Conservation (phyloP, 1,139 yeast genomes). For the Blastobotrys buckinghamii region DNA sequence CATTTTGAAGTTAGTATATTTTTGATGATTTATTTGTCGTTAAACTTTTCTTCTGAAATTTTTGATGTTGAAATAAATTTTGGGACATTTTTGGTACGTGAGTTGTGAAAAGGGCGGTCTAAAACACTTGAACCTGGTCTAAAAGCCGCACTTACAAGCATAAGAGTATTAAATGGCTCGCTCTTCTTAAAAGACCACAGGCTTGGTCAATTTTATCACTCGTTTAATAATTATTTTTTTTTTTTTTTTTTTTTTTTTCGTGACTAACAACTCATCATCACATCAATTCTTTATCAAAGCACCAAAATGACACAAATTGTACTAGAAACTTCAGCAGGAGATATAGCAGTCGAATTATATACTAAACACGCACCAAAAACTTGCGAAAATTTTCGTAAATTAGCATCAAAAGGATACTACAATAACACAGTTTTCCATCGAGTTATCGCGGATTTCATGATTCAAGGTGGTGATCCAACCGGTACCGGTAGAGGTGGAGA, state of each 20-base stretch:
- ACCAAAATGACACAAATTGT: constrained; percentile 10
- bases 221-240: too few species aligned
- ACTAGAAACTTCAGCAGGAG: constrained; percentile 24
- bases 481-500: constrained; percentile 34
- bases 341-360: constrained; percentile 29
- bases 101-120: too few species aligned
- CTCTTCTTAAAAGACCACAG: too few species aligned
- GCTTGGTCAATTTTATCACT: too few species aligned
- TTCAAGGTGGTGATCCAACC: constrained; percentile 39
- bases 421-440: constrained; percentile 35
- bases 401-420: constrained; percentile 30
- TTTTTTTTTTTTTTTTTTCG: neutral
- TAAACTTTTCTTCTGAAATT: too few species aligned
- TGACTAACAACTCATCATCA: neutral
- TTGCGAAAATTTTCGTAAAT: constrained; percentile 26
- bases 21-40: too few species aligned
- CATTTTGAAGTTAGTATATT: neutral
- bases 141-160: too few species aligned
- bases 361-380: constrained; percentile 31
- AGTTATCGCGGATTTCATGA: constrained; percentile 36
- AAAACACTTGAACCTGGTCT: too few species aligned
- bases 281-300: too few species aligned
- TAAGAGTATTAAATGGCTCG: too few species aligned
- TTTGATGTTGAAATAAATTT: too few species aligned
- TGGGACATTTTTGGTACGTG: too few species aligned